Evolutionary conservation across 31 red algal species (phyloP).

Genomic region (Endocladia muricata): DNA sequence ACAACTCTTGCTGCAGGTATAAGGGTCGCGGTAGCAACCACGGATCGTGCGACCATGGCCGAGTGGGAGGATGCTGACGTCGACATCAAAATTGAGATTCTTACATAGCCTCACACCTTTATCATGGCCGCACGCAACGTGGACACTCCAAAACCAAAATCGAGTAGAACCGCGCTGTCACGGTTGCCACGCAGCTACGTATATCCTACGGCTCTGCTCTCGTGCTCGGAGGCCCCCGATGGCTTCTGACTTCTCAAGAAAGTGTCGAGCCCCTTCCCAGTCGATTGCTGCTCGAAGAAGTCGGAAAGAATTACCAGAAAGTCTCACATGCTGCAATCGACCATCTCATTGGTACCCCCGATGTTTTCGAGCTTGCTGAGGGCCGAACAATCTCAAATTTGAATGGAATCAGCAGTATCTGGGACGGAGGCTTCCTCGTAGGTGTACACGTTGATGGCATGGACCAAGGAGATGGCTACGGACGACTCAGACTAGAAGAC

Average conservation of each 20-base stretch:
- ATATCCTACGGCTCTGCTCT: not conserved
- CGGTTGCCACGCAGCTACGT: not conserved
- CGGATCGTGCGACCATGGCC: not conserved
- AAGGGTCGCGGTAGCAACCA: not conserved
- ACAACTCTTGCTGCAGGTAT: not conserved
- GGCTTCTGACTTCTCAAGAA: slow-evolving; percentile 8
- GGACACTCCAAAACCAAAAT: not conserved
- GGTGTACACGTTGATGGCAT: not conserved
- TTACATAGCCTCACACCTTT: not conserved
- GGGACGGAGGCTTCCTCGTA: not conserved
- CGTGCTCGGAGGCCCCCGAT: not conserved
- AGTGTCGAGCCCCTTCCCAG: not conserved
- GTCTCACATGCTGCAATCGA: not conserved
- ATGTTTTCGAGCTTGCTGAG: not conserved
- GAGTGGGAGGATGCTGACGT: not conserved
- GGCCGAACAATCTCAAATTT: not conserved
- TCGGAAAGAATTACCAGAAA: not conserved
- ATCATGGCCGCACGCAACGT: not conserved
- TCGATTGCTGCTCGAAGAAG: not conserved
- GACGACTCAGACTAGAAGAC: not conserved
- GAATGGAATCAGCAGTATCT: not conserved
- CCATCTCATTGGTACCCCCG: not conserved
- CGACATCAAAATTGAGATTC: not conserved
- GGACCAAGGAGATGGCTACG: not conserved
- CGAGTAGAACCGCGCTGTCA: not conserved